Conservation (phyloP, 495 filamentous ascomycete genomes). For the Evansstolkia leycettana region DNA sequence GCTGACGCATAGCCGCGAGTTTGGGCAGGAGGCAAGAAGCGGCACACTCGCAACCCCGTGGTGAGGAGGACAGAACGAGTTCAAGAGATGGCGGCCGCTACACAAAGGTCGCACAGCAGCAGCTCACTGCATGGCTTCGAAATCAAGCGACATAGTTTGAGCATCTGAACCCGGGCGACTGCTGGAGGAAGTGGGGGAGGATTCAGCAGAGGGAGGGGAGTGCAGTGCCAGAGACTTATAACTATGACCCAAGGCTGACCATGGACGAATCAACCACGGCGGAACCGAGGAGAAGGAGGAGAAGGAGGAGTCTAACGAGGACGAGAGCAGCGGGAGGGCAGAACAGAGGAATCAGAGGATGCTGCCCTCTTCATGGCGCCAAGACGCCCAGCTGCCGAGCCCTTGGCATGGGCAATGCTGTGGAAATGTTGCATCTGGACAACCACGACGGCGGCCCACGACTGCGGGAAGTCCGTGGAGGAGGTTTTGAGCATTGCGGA, state of each 20-base stretch:
- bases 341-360: constrained; percentile 16
- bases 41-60: constrained; percentile 9
- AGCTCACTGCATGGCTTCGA: constrained; percentile 27
- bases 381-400: constrained; percentile 36
- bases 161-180: constrained; percentile 1
- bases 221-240: constrained; percentile 1
- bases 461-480: too few relatives aligned
- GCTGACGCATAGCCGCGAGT: constrained; percentile 20
- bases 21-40: constrained; percentile 7
- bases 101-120: constrained; percentile 1
- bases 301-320: too few relatives aligned
- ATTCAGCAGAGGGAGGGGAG: constrained; percentile 2
- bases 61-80: constrained; percentile 1
- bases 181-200: constrained; percentile 5
- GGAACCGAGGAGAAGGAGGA: background rate
- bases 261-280: constrained; percentile 1
- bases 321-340: constrained; percentile 2
- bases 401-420: constrained; percentile 22
- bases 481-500: too few relatives aligned
- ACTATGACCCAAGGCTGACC: constrained; percentile 1
- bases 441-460: background rate
- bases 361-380: constrained; percentile 21
- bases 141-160: constrained; percentile 14
- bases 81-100: background rate
- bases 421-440: constrained; percentile 2